Percentiles rank a stretch among this genome's conserved stretches.
Evolutionary conservation across 2,329 filamentous ascomycete species (phyloP).

Genomic region (Metarhizium rileyi): DNA sequence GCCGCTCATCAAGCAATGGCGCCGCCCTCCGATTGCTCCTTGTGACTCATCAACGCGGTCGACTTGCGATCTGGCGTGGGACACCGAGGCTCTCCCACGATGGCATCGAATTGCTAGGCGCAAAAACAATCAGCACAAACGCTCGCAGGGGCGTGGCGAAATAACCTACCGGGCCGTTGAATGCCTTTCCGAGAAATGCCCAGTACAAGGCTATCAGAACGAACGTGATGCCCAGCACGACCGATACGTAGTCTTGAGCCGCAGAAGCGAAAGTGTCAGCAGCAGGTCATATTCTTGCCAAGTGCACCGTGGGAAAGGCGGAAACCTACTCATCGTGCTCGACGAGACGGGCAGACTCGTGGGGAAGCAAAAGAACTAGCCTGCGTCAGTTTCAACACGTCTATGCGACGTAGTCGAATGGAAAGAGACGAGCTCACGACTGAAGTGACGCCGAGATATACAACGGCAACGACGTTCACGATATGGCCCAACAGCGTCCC

Average conservation of each 20-base stretch:
- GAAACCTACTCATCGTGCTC: constrained; percentile 13
- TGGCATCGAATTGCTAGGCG: background rate
- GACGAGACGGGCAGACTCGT: constrained; percentile 12
- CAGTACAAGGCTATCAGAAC: background rate
- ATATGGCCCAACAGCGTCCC: constrained; percentile 16
- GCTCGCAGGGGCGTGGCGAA: background rate
- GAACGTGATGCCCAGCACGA: constrained; percentile 26
- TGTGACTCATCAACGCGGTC: background rate
- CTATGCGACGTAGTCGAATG: too few species aligned
- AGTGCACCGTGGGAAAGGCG: background rate
- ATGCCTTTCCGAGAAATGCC: background rate
- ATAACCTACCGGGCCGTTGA: background rate
- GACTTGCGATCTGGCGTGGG: background rate
- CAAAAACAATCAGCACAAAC: background rate
- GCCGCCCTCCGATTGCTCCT: background rate
- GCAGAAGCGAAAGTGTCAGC: background rate
- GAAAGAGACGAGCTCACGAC: constrained; percentile 15
- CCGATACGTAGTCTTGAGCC: constrained; percentile 29
- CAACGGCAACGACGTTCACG: constrained; percentile 22
- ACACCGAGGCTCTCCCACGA: background rate
- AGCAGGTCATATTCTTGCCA: constrained; percentile 2
- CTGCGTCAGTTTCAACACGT: background rate
- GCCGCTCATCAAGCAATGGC: too few species aligned
- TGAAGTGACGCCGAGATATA: constrained; percentile 30
- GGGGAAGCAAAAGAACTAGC: constrained; percentile 23